Evolutionary conservation across 495 filamentous ascomycete species (phyloP).

Genomic region (Penicillium pancosmium): DNA sequence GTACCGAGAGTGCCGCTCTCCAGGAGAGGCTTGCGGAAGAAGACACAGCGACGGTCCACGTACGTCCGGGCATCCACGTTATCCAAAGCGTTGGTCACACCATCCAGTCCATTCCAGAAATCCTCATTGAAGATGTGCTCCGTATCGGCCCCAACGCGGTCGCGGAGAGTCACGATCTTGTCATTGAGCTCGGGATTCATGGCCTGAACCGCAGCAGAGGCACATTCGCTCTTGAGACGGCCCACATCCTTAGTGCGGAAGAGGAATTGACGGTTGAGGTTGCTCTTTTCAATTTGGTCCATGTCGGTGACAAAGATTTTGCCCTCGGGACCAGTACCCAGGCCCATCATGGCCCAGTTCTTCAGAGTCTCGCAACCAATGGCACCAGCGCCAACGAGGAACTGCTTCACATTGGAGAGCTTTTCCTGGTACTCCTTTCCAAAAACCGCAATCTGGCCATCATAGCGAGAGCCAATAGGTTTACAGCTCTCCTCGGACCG

Average conservation of each 20-base stretch:
- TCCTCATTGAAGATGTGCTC: constrained; percentile 94
- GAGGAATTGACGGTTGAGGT: constrained; percentile 96
- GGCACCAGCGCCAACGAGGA: constrained; percentile 94
- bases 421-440: constrained; percentile 94
- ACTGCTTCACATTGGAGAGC: constrained; percentile 82
- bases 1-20: constrained; percentile 97
- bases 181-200: constrained; percentile 95
- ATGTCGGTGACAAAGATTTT: constrained; percentile 93
- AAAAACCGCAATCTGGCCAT: constrained; percentile 96
- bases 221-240: constrained; percentile 95
- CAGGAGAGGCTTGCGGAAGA: constrained; percentile 95
- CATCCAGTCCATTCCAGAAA: constrained; percentile 91
- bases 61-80: constrained; percentile 98
- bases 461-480: constrained; percentile 81
- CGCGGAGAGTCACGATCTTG: constrained; percentile 81
- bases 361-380: constrained; percentile 99
- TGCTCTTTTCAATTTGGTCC: constrained; percentile 99
- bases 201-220: constrained; percentile 78
- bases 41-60: constrained; percentile 95
- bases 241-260: constrained; percentile 96
- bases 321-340: constrained; percentile 85
- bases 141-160: constrained; percentile 89
- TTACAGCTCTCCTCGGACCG: constrained; percentile 88
- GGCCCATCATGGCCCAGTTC: constrained; percentile 99
- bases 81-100: constrained; percentile 95